phyloP scores from a whole-genome alignment of 768 basidiomycete species.

The Suillus decipiens region DNA sequence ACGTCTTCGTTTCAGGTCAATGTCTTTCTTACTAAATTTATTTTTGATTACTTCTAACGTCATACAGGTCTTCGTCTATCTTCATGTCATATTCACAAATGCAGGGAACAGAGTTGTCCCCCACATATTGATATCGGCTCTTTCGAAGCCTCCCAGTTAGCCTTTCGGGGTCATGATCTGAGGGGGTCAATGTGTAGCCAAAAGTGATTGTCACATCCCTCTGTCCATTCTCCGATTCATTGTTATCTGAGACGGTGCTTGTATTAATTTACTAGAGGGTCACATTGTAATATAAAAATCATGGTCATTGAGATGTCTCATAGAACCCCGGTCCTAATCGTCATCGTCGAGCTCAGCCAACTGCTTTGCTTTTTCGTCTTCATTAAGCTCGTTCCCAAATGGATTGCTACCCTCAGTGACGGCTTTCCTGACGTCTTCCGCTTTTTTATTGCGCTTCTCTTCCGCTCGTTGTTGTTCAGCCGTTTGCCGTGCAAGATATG shows the following conservation, averaged over 20 bases:
- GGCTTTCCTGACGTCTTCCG: conserved; percentile 44
- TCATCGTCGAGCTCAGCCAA: conserved; percentile 56
- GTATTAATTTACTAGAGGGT: conserved; percentile 16
- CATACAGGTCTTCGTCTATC: neutral
- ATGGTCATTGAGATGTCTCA: conserved; percentile 1
- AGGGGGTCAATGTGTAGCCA: conserved; percentile 68
- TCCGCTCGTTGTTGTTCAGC: conserved; percentile 70
- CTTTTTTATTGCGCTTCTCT: conserved; percentile 68
- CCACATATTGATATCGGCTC: conserved; percentile 40
- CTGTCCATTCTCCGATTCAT: conserved; percentile 23
- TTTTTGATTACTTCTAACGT: neutral
- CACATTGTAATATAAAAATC: conserved; percentile 20
- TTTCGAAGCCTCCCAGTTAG: conserved; percentile 56
- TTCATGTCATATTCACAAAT: neutral
- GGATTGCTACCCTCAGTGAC: conserved; percentile 59
- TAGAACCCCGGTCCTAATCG: conserved; percentile 25
- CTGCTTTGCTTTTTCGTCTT: conserved; percentile 29
- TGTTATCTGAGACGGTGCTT: conserved; percentile 24
- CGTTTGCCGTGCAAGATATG: conserved; percentile 71
- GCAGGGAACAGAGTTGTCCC: neutral
- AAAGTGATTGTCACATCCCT: conserved; percentile 36
- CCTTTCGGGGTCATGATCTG: conserved; percentile 41
- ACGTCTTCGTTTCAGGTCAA: neutral
- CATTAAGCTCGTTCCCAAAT: conserved; percentile 59
- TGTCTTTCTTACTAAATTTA: neutral